phyloP scores from a whole-genome alignment of 208 protist species.

The Phytomonas sp. region DNA sequence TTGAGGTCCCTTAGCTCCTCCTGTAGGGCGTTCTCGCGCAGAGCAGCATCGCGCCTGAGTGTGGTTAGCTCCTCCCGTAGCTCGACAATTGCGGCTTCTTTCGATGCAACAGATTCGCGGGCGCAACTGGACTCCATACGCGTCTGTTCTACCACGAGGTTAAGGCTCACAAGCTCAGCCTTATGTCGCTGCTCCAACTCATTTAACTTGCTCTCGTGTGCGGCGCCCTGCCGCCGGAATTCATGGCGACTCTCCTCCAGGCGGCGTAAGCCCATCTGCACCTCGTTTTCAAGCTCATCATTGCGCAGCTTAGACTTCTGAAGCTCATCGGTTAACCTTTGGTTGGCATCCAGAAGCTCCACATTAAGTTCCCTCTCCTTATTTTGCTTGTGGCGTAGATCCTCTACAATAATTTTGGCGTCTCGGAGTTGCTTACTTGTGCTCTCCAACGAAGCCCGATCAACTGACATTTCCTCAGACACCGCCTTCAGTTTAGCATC shows the following conservation, averaged over 20 bases:
- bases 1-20: constrained; percentile 50
- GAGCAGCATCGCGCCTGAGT: constrained; percentile 41
- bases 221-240: constrained; percentile 21
- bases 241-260: constrained; percentile 34
- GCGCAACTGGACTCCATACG: constrained; percentile 34
- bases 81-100: constrained; percentile 37
- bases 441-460: constrained; percentile 39
- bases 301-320: constrained; percentile 23
- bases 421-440: constrained; percentile 28
- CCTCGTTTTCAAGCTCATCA: constrained; percentile 35
- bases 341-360: constrained; percentile 30
- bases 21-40: constrained; percentile 39
- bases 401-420: constrained; percentile 30
- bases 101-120: constrained; percentile 28
- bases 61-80: constrained; percentile 54
- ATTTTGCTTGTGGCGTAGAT: constrained; percentile 25
- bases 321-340: constrained; percentile 27
- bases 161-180: constrained; percentile 39
- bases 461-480: constrained; percentile 36
- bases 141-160: constrained; percentile 37
- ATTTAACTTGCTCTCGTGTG: constrained; percentile 34
- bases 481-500: constrained; percentile 15
- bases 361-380: constrained; percentile 32
- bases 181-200: constrained; percentile 40
- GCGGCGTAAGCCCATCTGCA: constrained; percentile 29